Conservation (phyloP, 1,139 yeast genomes). For the Suhomyces kunorum region DNA sequence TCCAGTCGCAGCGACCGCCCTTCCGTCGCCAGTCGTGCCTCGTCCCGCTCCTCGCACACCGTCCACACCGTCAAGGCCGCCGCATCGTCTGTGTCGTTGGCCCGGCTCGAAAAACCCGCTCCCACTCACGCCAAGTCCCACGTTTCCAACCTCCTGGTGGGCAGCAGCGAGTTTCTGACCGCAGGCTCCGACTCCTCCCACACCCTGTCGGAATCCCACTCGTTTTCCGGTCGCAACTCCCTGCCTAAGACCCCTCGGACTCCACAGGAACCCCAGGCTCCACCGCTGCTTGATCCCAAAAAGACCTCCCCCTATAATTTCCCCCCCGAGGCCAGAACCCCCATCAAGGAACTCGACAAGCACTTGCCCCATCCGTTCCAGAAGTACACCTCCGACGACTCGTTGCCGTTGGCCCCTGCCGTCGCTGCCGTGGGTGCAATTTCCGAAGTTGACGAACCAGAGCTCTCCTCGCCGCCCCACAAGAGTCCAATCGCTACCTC, state of each 20-base stretch:
- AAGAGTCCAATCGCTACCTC: constrained; percentile 1
- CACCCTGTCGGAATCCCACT: constrained; percentile 32
- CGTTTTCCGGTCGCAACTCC: constrained; percentile 6
- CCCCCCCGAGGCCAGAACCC: constrained; percentile 5
- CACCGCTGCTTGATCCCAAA: constrained; percentile 1
- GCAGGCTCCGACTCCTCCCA: constrained; percentile 37
- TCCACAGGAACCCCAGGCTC: not conserved
- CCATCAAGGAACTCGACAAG: constrained; percentile 10
- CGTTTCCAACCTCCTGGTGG: constrained; percentile 25
- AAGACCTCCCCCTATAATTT: constrained; percentile 6
- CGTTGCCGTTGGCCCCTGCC: constrained; percentile 6
- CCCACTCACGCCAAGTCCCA: constrained; percentile 17
- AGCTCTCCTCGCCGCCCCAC: too few species aligned
- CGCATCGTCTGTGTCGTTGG: too few species aligned
- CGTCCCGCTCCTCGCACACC: constrained; percentile 5
- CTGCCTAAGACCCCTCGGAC: not conserved
- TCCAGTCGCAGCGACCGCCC: constrained; percentile 1
- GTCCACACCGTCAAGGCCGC: constrained; percentile 2
- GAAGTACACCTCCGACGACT: constrained; percentile 8
- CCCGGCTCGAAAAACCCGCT: constrained; percentile 14
- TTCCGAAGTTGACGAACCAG: not conserved
- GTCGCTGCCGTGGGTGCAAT: not conserved
- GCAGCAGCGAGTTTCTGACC: constrained; percentile 37
- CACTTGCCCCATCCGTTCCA: constrained; percentile 14
- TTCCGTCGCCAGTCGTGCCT: constrained; percentile 6